Evolutionary conservation across 495 filamentous ascomycete species (phyloP), one percentile per base, ranked within the genome.

Genomic region (Niebla homalea): DNA sequence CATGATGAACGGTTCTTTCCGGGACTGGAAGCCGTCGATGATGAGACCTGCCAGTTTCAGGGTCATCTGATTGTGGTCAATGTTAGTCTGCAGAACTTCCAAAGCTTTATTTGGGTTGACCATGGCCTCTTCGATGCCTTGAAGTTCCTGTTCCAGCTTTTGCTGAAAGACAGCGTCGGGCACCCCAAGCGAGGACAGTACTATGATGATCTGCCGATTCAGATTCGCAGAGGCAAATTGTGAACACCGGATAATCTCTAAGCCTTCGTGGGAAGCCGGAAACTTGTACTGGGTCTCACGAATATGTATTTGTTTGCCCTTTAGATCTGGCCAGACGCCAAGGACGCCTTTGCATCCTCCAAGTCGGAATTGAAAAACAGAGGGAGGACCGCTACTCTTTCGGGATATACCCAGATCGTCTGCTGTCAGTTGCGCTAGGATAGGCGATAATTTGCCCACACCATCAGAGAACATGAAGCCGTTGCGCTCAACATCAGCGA

Each of bases 301-400:
- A 44, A 94, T 81, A 46, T 82, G 78, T 16, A 94, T 73, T 45
- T 94, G 75, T 1, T 67, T 70, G 0, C 70, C 69, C 32, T 62
- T 66, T 29, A 74, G 71, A 6, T 85, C 75, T 2, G 82, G 72
- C 57, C 75, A 88, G 8, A 84, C 66, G 2, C 80, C 79, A 14
- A 99, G 71, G 40, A 99, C 78, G 1, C 92, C 92, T 66, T 99
- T 99, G 60, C 78, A 87, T 15, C 92, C 93, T 15, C 84, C 92
- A 52, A 94, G 73, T 15, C 93, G 84, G 57, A 96, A 94, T 58
- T 99, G 92, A 55, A 85, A 88, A 0, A 84, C 85, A 0, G 88
- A 94, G 0, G 90, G 89, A 37, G 73, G 64, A 1, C 71, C 57
- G 1, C 64, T 59, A 12, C 61, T 63, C 1, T 61, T 50, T 4